Conservation (phyloP, 2,329 filamentous ascomycete species). For the Chaetomium sp. region DNA sequence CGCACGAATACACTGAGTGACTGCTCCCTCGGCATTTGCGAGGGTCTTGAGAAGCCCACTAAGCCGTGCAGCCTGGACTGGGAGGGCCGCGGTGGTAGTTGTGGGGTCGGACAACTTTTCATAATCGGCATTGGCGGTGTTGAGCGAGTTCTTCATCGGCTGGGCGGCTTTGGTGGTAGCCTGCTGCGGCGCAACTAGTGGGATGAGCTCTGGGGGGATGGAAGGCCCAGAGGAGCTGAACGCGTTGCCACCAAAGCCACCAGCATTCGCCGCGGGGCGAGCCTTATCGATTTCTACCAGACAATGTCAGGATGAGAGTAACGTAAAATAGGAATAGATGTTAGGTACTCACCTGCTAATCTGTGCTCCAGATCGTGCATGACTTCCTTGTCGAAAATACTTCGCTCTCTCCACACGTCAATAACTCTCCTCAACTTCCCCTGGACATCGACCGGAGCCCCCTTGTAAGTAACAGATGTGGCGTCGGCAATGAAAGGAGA, state of each 20-base stretch:
- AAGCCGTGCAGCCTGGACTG: constrained; percentile 87
- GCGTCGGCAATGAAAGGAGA: constrained; percentile 90
- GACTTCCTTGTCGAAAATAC: constrained; percentile 80
- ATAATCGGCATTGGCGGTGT: constrained; percentile 78
- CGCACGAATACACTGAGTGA: constrained; percentile 86
- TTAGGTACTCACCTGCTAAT: constrained; percentile 65
- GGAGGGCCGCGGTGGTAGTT: constrained; percentile 71
- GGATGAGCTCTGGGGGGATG: constrained; percentile 74
- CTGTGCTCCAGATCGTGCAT: constrained; percentile 78
- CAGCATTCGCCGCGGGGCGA: constrained; percentile 54
- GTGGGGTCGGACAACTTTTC: constrained; percentile 77
- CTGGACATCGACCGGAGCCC: constrained; percentile 82
- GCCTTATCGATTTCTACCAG: constrained; percentile 63
- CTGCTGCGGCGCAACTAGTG: constrained; percentile 74
- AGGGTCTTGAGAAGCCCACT: constrained; percentile 88
- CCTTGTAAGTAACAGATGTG: constrained; percentile 87
- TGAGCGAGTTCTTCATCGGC: constrained; percentile 66
- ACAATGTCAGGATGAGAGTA: constrained; percentile 27
- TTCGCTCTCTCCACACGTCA: constrained; percentile 88
- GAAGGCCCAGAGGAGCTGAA: constrained; percentile 61
- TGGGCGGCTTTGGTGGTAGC: constrained; percentile 72
- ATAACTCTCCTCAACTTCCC: constrained; percentile 84
- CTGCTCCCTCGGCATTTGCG: constrained; percentile 83
- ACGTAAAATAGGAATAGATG: neutral
- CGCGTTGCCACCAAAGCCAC: constrained; percentile 62